Conservation (phyloP, 2,329 filamentous ascomycete species). For the Trichoderma sp. region DNA sequence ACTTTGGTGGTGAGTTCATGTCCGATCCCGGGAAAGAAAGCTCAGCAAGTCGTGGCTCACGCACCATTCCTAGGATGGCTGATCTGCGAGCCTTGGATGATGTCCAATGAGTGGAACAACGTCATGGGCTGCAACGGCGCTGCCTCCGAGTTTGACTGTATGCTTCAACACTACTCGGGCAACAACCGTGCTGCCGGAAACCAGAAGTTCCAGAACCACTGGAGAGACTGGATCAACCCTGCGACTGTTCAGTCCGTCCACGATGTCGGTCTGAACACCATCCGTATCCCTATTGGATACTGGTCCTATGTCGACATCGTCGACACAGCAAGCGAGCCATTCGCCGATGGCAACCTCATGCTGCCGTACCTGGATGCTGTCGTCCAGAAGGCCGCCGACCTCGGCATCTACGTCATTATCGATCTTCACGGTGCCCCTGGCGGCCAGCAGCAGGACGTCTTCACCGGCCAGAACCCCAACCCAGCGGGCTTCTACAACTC, state of each 20-base stretch:
- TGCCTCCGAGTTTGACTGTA: constrained; percentile 56
- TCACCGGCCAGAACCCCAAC: constrained; percentile 45
- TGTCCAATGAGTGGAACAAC: constrained; percentile 45
- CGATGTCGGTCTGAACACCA: constrained; percentile 57
- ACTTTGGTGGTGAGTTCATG: constrained; percentile 50
- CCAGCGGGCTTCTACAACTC: constrained; percentile 57
- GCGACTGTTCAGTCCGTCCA: constrained; percentile 50
- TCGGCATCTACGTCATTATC: constrained; percentile 41
- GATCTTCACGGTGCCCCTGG: constrained; percentile 51
- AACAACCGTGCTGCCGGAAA: constrained; percentile 46
- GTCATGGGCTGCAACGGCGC: constrained; percentile 49
- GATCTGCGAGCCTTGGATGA: constrained; percentile 57
- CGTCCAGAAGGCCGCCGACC: constrained; percentile 38
- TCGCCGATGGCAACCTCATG: constrained; percentile 43
- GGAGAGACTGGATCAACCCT: constrained; percentile 39
- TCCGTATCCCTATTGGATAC: constrained; percentile 57
- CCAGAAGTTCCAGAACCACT: constrained; percentile 51
- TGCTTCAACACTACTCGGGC: constrained; percentile 38
- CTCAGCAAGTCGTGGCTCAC: not conserved
- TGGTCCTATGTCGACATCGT: constrained; percentile 55
- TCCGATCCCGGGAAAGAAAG: too few species aligned
- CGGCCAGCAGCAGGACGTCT: constrained; percentile 48
- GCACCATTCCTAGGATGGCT: constrained; percentile 36
- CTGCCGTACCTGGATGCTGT: constrained; percentile 40
- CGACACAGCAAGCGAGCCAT: constrained; percentile 50